These are phyloP conservation scores for Neurospora tetraspora DNA, from an alignment of 495 filamentous ascomycete species.

Conservation along the genomic window DNA sequence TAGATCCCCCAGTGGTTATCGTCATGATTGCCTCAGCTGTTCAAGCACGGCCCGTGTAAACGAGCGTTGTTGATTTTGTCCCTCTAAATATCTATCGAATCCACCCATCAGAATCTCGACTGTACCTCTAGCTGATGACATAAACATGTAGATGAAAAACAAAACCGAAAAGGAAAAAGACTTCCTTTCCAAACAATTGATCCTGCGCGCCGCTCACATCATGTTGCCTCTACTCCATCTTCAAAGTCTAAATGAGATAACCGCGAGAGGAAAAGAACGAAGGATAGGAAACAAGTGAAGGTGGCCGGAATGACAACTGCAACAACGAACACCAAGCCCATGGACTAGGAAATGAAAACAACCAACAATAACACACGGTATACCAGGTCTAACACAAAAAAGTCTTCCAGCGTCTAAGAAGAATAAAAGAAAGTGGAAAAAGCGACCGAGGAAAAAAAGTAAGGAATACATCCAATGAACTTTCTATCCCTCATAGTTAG, in stretches of 20 bases:
- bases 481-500: constrained; percentile 16
- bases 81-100: not conserved
- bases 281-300: not conserved
- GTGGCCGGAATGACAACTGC: not conserved
- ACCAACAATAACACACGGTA: not conserved
- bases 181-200: not conserved
- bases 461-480: not conserved
- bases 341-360: not conserved
- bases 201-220: not conserved
- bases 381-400: not conserved
- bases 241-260: not conserved
- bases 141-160: not conserved
- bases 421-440: not conserved
- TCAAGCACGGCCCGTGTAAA: not conserved
- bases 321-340: not conserved
- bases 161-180: not conserved
- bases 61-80: not conserved
- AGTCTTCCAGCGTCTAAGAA: not conserved
- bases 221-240: not conserved
- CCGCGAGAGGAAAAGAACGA: not conserved
- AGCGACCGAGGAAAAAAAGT: not conserved
- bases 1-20: not conserved
- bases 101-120: not conserved
- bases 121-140: not conserved
- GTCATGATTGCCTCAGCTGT: not conserved